Conservation (phyloP, 176 grass and related monocot genomes). For the Musa beccarii region DNA sequence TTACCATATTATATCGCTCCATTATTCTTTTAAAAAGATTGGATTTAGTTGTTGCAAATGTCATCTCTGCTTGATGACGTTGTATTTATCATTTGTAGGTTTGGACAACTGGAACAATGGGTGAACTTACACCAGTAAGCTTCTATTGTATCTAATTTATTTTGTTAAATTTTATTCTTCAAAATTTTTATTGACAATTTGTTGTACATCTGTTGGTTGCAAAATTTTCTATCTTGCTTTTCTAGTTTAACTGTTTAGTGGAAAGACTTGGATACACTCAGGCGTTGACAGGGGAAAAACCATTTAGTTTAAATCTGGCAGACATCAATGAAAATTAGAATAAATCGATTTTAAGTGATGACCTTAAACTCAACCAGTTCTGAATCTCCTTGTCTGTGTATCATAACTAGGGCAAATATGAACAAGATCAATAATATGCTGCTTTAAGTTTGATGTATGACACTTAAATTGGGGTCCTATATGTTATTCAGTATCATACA, state of each 20-base stretch:
- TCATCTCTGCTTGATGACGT: not conserved
- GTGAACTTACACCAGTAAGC: constrained; percentile 89
- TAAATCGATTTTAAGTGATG: not conserved
- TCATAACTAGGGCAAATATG: not conserved
- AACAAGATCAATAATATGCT: not conserved
- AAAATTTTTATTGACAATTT: not conserved
- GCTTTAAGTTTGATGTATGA: not conserved
- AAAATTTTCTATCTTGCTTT: not conserved
- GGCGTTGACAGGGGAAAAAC: not conserved
- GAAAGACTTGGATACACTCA: no score
- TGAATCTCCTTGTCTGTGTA: not conserved
- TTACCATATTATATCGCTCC: not conserved
- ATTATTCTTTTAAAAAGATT: not conserved
- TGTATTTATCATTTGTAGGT: constrained; percentile 43
- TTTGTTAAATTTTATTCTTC: not conserved
- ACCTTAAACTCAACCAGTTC: not conserved
- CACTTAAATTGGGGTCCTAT: no score
- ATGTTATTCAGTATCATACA: no score
- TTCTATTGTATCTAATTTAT: not conserved
- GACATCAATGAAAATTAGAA: not conserved
- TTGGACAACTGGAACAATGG: constrained; percentile 99
- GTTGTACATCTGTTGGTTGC: not conserved
- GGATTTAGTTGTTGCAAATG: not conserved
- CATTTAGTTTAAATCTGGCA: not conserved
- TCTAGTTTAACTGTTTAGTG: not conserved